Percentiles rank a stretch among this genome's conserved stretches.
Conservation (phyloP, 1,139 yeast genomes). For the Protomyces inouyei region DNA sequence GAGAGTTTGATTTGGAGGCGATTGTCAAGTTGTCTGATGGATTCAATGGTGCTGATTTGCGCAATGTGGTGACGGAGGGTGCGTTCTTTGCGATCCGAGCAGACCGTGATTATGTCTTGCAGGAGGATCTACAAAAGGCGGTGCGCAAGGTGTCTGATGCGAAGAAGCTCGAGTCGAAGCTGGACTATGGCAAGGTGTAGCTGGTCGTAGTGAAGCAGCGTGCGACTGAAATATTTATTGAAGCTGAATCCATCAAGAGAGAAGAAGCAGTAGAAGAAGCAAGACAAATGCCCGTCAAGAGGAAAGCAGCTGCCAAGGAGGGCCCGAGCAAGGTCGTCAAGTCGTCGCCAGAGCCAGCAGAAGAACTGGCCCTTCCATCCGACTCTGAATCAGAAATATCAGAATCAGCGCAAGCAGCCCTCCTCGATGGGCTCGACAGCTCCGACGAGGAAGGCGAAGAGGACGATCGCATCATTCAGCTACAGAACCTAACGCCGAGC, state of each 20-base stretch:
- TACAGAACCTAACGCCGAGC: slow-evolving; percentile 15
- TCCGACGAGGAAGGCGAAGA: slow-evolving; percentile 14
- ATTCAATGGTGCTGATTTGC: slow-evolving; percentile 96
- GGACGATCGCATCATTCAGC: slow-evolving; percentile 22
- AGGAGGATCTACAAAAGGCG: slow-evolving; percentile 94
- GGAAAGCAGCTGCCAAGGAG: not conserved
- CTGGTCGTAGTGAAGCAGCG: not conserved
- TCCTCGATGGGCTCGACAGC: not conserved
- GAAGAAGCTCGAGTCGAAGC: slow-evolving; percentile 93
- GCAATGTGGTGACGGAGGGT: slow-evolving; percentile 98
- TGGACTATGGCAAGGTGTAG: slow-evolving; percentile 53
- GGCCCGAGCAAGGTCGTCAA: not conserved
- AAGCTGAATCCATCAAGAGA: not conserved
- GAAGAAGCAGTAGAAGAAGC: not conserved
- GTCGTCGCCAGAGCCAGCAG: not conserved
- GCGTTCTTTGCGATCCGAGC: slow-evolving; percentile 98
- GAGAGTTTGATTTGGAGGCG: slow-evolving; percentile 96
- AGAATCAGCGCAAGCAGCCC: not conserved
- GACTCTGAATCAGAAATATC: slow-evolving; percentile 16
- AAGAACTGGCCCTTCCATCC: not conserved
- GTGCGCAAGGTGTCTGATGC: slow-evolving; percentile 96
- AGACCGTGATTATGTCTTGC: slow-evolving; percentile 89
- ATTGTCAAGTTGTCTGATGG: slow-evolving; percentile 98
- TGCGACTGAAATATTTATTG: not conserved
- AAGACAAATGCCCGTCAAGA: not conserved